A percentile compares a stretch with the other conserved stretches of the same genome.
Conservation (phyloP, 2,329 filamentous ascomycete genomes). For the Colletotrichum destructivum region DNA sequence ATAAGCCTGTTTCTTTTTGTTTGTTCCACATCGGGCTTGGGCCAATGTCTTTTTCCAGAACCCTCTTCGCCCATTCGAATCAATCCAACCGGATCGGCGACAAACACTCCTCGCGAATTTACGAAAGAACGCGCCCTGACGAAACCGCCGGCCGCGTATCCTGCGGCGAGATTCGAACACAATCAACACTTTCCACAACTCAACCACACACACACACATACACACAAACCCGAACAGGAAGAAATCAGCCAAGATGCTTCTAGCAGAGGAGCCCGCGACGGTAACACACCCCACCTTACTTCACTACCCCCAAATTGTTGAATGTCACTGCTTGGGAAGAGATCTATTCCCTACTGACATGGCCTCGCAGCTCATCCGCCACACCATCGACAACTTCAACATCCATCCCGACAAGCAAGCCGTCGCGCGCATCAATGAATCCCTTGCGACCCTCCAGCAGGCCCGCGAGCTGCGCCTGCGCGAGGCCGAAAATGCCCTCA, state of each 20-base stretch:
- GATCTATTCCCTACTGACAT: conserved; percentile 1
- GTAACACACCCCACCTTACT: conserved; percentile 65
- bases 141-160: not conserved
- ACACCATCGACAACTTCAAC: conserved; percentile 96
- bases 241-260: conserved; percentile 78
- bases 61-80: conserved; percentile 7
- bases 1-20: conserved; percentile 30
- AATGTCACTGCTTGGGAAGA: not conserved
- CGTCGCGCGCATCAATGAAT: conserved; percentile 87
- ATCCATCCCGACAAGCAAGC: conserved; percentile 89
- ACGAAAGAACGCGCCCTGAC: not conserved
- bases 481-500: conserved; percentile 77
- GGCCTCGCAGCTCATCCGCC: conserved; percentile 81
- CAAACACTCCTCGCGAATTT: not conserved
- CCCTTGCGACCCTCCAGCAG: conserved; percentile 85
- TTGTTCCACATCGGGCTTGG: conserved; percentile 24
- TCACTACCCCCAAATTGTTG: not conserved
- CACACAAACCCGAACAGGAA: not conserved
- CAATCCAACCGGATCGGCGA: conserved; percentile 16
- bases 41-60: not conserved
- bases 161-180: not conserved
- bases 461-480: conserved; percentile 84
- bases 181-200: not conserved
- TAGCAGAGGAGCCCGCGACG: conserved; percentile 92
- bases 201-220: not conserved